Conservation (phyloP, 2,329 filamentous ascomycete species). For the Aspergillus piperis region DNA sequence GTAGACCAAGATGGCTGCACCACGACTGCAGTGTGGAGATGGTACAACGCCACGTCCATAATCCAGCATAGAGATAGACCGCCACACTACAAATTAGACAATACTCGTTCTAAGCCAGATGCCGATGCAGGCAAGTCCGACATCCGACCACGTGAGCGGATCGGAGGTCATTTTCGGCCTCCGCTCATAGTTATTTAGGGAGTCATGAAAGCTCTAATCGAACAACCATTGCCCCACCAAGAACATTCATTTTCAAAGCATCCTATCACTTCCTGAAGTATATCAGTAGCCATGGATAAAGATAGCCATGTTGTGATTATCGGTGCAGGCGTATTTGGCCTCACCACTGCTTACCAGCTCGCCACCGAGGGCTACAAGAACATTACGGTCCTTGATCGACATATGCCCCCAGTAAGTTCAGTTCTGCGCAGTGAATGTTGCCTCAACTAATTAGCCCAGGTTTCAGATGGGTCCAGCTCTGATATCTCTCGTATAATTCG, state of each 20-base stretch:
- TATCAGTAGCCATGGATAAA: slow-evolving; percentile 3
- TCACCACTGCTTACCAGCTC: slow-evolving; percentile 13
- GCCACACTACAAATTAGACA: too few relatives aligned
- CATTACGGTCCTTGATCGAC: slow-evolving; percentile 17
- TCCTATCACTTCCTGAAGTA: not conserved
- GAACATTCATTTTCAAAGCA: not conserved
- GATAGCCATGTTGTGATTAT: slow-evolving; percentile 6
- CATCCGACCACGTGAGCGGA: not conserved
- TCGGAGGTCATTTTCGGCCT: not conserved
- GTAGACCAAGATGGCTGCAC: too few relatives aligned
- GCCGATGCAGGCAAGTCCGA: too few relatives aligned
- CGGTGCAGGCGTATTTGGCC: slow-evolving; percentile 14
- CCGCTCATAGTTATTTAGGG: not conserved
- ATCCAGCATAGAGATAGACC: too few relatives aligned
- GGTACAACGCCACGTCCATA: too few relatives aligned
- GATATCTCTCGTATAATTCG: slow-evolving; percentile 38
- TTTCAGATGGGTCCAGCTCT: slow-evolving; percentile 35
- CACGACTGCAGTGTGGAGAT: too few relatives aligned
- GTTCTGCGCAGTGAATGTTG: not conserved
- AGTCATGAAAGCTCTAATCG: not conserved
- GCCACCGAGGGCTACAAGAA: slow-evolving; percentile 11
- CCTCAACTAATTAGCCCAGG: slow-evolving; percentile 9
- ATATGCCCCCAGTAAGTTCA: slow-evolving; percentile 16
- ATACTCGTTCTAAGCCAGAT: too few relatives aligned
- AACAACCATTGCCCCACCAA: not conserved